Conservation (phyloP, 805 yeast genomes). For the Debaryomyces maramus region DNA sequence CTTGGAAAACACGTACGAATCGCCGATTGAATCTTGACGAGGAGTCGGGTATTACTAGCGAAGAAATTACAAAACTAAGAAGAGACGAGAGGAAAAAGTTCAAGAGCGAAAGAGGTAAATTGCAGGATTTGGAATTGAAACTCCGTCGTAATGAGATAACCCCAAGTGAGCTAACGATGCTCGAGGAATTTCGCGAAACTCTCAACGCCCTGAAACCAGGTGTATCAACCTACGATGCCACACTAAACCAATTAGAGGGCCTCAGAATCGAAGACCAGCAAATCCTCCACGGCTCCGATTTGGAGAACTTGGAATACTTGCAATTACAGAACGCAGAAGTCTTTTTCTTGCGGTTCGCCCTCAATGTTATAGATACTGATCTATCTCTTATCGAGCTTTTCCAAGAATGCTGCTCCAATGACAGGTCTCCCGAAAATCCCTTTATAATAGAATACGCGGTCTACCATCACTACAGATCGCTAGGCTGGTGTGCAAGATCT, state of each 20-base stretch:
- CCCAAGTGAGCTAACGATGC: slow-evolving; percentile 19
- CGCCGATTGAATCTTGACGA: slow-evolving; percentile 51
- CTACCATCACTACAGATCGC: slow-evolving; percentile 82
- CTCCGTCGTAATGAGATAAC: slow-evolving; percentile 28
- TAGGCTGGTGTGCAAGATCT: slow-evolving; percentile 92
- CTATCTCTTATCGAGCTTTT: slow-evolving; percentile 24
- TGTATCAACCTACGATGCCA: neutral
- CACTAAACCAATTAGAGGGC: neutral
- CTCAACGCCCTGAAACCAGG: slow-evolving; percentile 18
- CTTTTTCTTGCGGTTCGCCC: slow-evolving; percentile 61
- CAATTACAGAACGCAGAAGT: slow-evolving; percentile 79
- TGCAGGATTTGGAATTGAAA: slow-evolving; percentile 52
- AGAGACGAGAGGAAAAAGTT: slow-evolving; percentile 70
- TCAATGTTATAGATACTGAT: slow-evolving; percentile 47
- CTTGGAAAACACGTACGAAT: slow-evolving; percentile 73
- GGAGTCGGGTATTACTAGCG: slow-evolving; percentile 46
- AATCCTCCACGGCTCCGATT: neutral
- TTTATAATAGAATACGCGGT: slow-evolving; percentile 63
- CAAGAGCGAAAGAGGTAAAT: slow-evolving; percentile 61
- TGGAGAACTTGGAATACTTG: slow-evolving; percentile 43
- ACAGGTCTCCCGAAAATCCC: slow-evolving; percentile 22
- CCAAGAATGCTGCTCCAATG: slow-evolving; percentile 20
- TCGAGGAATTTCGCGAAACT: slow-evolving; percentile 16
- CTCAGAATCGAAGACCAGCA: slow-evolving; percentile 1
- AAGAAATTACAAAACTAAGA: slow-evolving; percentile 74